Base-by-base conservation (phyloP, 805 yeast genomes). In the Hanseniaspora hatyaiensis region DNA sequence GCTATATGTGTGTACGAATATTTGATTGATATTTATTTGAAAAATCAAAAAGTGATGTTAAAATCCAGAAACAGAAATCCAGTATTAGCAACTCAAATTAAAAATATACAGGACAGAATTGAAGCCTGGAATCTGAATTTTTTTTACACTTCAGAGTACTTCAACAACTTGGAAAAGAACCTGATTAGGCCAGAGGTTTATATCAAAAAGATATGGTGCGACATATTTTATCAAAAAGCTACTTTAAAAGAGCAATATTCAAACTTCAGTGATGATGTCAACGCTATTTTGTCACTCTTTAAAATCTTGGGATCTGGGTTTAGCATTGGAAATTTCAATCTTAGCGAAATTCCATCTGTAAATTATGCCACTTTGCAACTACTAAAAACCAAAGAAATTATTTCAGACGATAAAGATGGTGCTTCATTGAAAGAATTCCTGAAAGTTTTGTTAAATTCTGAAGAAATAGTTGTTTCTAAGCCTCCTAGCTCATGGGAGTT, bases 391-490 rank as follows among this genome's bases (percentile, higher is more conserved):
- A 43, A 43, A 22, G 36, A 43, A 15, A 28, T 31, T 3, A 13
- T 43, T 12, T 5, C 19, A 3, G 9, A 18, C 8, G 18, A 29
- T 8, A 16, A 22, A 8, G 18, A 13, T 5, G 30, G 12, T 15
- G 18, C 23, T 22, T 36, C 40, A 18, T 22, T 43, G 19, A 15
- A 20, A 8, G 23, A 34, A 1, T 83, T 85, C 43, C 68, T 83
- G 12, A 75, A 77, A 23, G 83, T 89, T 0, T 73, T 86, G 37
- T 66, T 80, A 0, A 71, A 78, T 11, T 82, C 83, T 55, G 71
- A 84, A 3, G 66, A 65, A 15, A 50, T 54, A 3, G 36, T 55
- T 18, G 48, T 49, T 3, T 52, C 55, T 15, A 15, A n/a, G 1
- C 51, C 51, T 8, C 34, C 53, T 4, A 61, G 62, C 5, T 52